phyloP scores from a whole-genome alignment of 2,329 filamentous ascomycete genomes.

The Colletotrichum sp. region DNA sequence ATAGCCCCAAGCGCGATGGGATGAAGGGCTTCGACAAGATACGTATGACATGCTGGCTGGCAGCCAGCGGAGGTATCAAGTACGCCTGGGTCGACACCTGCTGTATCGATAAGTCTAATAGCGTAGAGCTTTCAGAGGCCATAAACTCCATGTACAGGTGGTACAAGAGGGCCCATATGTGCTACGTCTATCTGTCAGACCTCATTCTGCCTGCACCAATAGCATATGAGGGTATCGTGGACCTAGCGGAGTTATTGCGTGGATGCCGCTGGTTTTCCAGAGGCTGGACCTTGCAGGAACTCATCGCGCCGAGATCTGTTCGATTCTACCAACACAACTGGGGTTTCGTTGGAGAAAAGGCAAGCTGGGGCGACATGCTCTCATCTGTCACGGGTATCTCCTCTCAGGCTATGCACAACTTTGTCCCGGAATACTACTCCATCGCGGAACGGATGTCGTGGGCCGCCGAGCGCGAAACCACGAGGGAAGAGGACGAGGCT shows the following conservation, averaged over 20 bases:
- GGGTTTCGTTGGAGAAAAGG: rapidly evolving
- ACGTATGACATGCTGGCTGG: neutral
- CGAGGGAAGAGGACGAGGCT: conserved; percentile 25
- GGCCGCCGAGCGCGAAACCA: conserved; percentile 25
- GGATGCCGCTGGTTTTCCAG: neutral
- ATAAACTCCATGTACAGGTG: neutral
- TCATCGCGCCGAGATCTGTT: neutral
- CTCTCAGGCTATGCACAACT: too few species aligned
- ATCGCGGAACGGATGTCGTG: conserved; percentile 29
- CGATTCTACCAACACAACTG: neutral
- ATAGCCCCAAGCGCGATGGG: rapidly evolving
- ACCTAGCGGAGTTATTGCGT: neutral
- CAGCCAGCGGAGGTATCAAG: rapidly evolving
- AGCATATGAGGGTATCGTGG: too few species aligned
- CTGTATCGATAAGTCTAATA: neutral
- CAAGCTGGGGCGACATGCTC: neutral
- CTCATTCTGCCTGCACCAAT: too few species aligned
- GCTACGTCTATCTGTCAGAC: neutral
- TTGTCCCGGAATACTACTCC: neutral
- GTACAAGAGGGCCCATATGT: rapidly evolving
- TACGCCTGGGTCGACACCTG: neutral
- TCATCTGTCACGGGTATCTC: too few species aligned
- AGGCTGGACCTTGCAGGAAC: neutral
- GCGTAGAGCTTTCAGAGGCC: neutral
- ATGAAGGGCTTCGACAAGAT: neutral